A percentile compares a stretch with the other conserved stretches of the same genome.
Evolutionary conservation across 2,329 filamentous ascomycete species (phyloP).

Genomic region (Pestalotiopsis sp.): DNA sequence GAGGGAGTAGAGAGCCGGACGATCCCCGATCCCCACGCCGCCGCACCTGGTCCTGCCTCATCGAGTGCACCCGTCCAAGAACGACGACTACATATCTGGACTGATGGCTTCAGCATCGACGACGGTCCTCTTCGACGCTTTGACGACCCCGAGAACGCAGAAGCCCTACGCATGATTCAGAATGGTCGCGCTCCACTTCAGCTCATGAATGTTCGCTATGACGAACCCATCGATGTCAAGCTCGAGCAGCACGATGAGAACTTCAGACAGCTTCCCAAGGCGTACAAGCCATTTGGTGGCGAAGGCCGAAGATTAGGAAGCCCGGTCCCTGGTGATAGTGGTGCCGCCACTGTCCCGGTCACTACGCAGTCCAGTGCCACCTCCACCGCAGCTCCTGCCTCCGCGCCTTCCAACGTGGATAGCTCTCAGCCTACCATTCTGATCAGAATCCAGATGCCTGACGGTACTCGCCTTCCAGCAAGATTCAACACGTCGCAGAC

Average conservation of each 20-base stretch:
- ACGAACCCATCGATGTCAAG: constrained; percentile 78
- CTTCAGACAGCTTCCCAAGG: constrained; percentile 71
- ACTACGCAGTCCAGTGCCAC: constrained; percentile 27
- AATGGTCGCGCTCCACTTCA: constrained; percentile 74
- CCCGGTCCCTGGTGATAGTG: constrained; percentile 64
- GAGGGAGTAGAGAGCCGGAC: constrained; percentile 71
- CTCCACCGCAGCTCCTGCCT: constrained; percentile 14
- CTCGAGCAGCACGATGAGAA: constrained; percentile 75
- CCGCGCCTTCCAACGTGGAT: constrained; percentile 51
- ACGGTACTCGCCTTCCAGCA: constrained; percentile 75
- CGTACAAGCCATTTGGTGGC: constrained; percentile 75
- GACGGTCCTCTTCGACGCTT: constrained; percentile 77
- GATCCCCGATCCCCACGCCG: constrained; percentile 59
- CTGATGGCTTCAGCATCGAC: constrained; percentile 82
- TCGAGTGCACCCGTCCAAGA: constrained; percentile 54
- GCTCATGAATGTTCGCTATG: constrained; percentile 73
- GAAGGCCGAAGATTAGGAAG: constrained; percentile 74
- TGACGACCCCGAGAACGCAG: constrained; percentile 74
- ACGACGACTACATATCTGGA: constrained; percentile 77
- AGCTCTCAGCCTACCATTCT: constrained; percentile 66
- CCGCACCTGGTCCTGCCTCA: constrained; percentile 25
- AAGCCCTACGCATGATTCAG: constrained; percentile 74
- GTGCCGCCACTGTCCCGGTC: constrained; percentile 30
- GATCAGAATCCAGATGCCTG: constrained; percentile 75
- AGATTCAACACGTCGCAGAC: constrained; percentile 82